A percentile compares a stretch with the other conserved stretches of the same genome.
Conservation (phyloP, 139 green algal genomes). For the Chlorella vulgaris region DNA sequence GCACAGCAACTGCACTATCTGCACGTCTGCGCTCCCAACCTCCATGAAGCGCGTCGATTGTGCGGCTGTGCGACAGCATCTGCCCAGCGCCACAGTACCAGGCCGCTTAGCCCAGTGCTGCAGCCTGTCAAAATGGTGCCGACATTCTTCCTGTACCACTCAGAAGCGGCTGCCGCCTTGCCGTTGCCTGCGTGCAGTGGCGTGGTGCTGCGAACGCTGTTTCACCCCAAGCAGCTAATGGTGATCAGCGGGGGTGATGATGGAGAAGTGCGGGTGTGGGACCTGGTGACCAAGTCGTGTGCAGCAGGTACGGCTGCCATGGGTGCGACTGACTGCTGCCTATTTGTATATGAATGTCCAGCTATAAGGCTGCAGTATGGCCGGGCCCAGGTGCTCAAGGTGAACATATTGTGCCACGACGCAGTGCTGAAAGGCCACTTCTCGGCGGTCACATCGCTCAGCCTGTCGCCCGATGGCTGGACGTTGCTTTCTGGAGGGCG, state of each 20-base stretch:
- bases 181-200: conserved; percentile 58
- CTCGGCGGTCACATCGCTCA: conserved; percentile 81
- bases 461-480: conserved; percentile 76
- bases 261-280: conserved; percentile 77
- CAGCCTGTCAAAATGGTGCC: conserved; percentile 22
- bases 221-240: conserved; percentile 86
- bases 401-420: neutral
- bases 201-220: conserved; percentile 74
- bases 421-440: conserved; percentile 75
- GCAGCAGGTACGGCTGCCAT: conserved; percentile 46
- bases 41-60: too few relatives aligned
- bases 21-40: too few relatives aligned
- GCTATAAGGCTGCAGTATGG: neutral
- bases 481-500: conserved; percentile 61
- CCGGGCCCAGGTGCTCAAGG: neutral
- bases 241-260: conserved; percentile 83
- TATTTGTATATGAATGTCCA: neutral
- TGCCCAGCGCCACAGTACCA: conserved; percentile 1
- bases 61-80: neutral
- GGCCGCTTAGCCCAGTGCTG: neutral
- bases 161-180: too few relatives aligned
- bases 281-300: conserved; percentile 78
- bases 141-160: neutral
- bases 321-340: too few relatives aligned
- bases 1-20: too few relatives aligned